These are phyloP conservation scores for Adenanthera pavonina DNA, from an alignment of 306 rosid genomes.

Conservation along the genomic window DNA sequence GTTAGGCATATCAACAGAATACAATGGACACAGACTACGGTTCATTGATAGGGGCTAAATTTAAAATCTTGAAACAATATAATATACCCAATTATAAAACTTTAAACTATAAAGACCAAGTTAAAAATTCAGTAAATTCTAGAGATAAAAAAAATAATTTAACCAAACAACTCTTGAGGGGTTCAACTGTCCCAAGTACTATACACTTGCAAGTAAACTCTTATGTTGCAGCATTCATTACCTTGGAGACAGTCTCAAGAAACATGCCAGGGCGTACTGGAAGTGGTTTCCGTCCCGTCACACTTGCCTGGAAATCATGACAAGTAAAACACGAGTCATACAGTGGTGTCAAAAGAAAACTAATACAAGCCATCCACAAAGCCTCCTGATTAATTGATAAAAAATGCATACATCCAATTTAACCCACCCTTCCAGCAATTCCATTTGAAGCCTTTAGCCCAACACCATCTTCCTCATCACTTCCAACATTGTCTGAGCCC, in stretches of 20 bases:
- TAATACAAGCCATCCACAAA: background rate
- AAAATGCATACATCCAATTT: conserved; percentile 14
- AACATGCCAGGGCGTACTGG: conserved; percentile 99
- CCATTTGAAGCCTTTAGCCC: conserved; percentile 50
- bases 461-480: conserved; percentile 44
- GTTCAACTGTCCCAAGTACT: conserved; percentile 23
- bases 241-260: conserved; percentile 94
- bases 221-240: conserved; percentile 43
- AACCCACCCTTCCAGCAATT: conserved; percentile 82
- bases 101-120: background rate
- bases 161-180: background rate
- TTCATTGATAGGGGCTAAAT: background rate
- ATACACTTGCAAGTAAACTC: conserved; percentile 22
- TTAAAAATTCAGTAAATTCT: background rate
- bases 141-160: background rate
- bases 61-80: background rate
- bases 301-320: conserved; percentile 59
- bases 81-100: background rate
- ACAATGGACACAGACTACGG: background rate
- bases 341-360: conserved; percentile 22
- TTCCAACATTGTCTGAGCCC: conserved; percentile 64
- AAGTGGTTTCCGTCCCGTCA: conserved; percentile 67
- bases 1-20: background rate
- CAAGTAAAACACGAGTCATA: conserved; percentile 33
- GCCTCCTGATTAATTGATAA: conserved; percentile 18